Evolutionary conservation across 1,284 basidiomycete genomes (phyloP).

Genomic region (Lentinus polychrous): DNA sequence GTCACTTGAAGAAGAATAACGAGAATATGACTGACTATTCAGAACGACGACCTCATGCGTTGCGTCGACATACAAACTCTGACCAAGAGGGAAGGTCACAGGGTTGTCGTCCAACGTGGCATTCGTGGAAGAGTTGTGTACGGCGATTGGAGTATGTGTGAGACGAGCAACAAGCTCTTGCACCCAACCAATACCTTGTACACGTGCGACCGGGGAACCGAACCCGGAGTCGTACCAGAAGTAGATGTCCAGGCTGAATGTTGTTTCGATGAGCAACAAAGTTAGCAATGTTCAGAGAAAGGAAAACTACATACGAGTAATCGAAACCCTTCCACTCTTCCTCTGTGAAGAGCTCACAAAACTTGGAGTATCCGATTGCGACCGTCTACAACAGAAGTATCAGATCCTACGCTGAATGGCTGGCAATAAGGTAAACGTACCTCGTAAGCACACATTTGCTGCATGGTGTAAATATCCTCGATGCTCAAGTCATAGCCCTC

Average conservation of each 20-base stretch:
- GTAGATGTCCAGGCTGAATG: constrained; percentile 30
- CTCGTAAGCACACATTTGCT: constrained; percentile 83
- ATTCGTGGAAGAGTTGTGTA: constrained; percentile 74
- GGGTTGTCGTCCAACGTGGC: constrained; percentile 66
- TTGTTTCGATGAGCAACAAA: neutral
- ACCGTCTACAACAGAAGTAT: constrained; percentile 53
- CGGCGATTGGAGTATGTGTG: constrained; percentile 63
- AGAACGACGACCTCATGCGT: constrained; percentile 82
- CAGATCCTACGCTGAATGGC: neutral
- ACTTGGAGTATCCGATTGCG: constrained; percentile 83
- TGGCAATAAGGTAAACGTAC: constrained; percentile 28
- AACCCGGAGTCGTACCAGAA: constrained; percentile 66
- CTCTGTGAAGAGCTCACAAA: constrained; percentile 85
- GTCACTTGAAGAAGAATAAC: neutral
- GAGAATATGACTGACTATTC: constrained; percentile 44
- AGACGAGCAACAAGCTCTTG: constrained; percentile 79
- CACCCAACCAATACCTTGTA: constrained; percentile 81
- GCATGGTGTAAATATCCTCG: constrained; percentile 68
- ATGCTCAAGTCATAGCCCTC: constrained; percentile 62
- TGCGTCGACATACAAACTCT: constrained; percentile 80
- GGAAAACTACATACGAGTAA: constrained; percentile 51
- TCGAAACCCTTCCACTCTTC: constrained; percentile 89
- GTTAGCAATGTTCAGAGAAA: neutral
- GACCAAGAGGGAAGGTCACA: constrained; percentile 73
- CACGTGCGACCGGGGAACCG: constrained; percentile 71